Percentiles rank a stretch among this genome's conserved stretches.
Conservation (phyloP, 441 rosid genomes). For the Croton setiger region DNA sequence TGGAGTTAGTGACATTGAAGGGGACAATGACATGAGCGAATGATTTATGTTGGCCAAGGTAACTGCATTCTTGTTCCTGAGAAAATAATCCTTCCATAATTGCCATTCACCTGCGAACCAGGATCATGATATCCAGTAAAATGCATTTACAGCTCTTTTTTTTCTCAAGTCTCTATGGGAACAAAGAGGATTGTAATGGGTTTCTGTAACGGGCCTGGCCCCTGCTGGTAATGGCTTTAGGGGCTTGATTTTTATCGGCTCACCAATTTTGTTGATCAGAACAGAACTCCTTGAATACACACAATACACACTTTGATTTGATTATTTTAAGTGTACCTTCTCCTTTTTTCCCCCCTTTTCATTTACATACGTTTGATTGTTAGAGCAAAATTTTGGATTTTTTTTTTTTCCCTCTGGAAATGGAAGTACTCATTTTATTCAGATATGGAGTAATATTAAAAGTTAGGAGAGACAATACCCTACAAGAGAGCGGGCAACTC, state of each 20-base stretch:
- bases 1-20: constrained; percentile 50
- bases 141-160: not conserved
- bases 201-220: not conserved
- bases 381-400: too few species aligned
- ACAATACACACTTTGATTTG: not conserved
- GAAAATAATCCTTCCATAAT: not conserved
- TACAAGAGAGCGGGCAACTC: too few species aligned
- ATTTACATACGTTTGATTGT: not conserved
- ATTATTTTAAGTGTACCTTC: not conserved
- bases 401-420: too few species aligned
- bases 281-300: not conserved
- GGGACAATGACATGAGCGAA: constrained; percentile 52
- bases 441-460: too few species aligned
- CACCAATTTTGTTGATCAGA: not conserved
- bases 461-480: too few species aligned
- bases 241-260: not conserved
- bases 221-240: not conserved
- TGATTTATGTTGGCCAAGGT: constrained; percentile 20
- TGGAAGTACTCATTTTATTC: too few species aligned
- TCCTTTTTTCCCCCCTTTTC: not conserved
- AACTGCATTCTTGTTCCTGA: not conserved
- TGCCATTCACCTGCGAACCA: not conserved
- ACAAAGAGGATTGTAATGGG: not conserved
- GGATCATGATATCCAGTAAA: not conserved
- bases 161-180: too few species aligned